Evolutionary conservation across 75 land plant genomes (phyloP).

Genomic region (Sequoiadendron giganteum): DNA sequence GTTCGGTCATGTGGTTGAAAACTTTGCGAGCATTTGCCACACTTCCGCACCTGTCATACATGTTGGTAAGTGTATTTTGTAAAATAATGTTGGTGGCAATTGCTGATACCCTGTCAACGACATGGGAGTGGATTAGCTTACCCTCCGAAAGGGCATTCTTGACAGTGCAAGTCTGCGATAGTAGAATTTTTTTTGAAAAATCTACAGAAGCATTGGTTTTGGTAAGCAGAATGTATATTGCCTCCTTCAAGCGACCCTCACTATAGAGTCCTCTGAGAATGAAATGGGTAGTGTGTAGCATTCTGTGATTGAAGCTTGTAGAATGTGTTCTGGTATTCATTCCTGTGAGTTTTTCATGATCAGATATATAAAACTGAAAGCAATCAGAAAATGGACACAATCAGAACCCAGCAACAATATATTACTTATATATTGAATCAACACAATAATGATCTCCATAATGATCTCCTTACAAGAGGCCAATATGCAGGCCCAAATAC

Average conservation of each 20-base stretch:
- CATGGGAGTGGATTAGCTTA: slow-evolving; percentile 9
- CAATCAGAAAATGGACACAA: too few relatives aligned
- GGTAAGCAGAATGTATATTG: background rate
- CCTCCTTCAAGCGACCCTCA: background rate
- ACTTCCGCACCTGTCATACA: slow-evolving; percentile 25
- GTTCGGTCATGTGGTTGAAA: slow-evolving; percentile 13
- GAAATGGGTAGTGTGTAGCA: background rate
- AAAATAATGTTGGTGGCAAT: background rate
- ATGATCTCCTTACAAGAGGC: too few relatives aligned
- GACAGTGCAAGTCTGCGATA: background rate
- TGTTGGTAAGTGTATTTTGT: slow-evolving; percentile 15
- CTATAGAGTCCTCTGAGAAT: background rate
- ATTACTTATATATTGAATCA: too few relatives aligned
- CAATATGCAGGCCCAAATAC: too few relatives aligned
- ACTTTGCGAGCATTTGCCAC: slow-evolving; percentile 10
- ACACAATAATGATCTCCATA: too few relatives aligned
- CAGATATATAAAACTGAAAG: too few relatives aligned
- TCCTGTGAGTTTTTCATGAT: too few relatives aligned
- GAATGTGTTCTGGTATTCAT: background rate
- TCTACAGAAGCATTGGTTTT: background rate
- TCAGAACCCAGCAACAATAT: too few relatives aligned
- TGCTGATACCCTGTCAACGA: background rate
- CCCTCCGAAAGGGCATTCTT: slow-evolving; percentile 16
- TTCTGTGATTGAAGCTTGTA: background rate
- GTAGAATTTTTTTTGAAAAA: background rate